These are phyloP conservation scores for Solanum ahanhuiri DNA, from an alignment of 257 asterid species.

Conservation along the genomic window DNA sequence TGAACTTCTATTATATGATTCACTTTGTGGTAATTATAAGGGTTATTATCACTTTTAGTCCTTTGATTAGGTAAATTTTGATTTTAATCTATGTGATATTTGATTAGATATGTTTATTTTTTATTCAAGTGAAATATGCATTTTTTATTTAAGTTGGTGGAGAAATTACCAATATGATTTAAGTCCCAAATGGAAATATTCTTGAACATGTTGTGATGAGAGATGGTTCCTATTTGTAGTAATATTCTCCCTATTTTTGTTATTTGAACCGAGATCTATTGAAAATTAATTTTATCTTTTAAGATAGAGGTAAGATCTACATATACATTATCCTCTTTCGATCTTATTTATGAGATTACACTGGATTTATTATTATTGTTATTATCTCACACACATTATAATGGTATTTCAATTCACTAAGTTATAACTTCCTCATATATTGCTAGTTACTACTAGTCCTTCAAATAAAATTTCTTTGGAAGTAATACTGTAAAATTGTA, in stretches of 20 bases:
- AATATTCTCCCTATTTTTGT: neutral
- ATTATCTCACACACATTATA: too few relatives aligned
- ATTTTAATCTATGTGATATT: neutral
- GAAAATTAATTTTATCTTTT: neutral
- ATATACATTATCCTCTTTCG: rapidly evolving
- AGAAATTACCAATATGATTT: neutral
- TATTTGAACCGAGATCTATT: rapidly evolving
- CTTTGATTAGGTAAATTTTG: neutral
- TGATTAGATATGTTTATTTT: neutral
- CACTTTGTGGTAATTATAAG: neutral
- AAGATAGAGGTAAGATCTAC: neutral
- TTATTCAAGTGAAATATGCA: neutral
- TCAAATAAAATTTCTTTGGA: too few relatives aligned
- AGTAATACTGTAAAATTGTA: too few relatives aligned
- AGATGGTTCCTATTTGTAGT: neutral
- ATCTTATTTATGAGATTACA: neutral
- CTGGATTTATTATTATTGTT: neutral
- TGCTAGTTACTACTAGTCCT: neutral
- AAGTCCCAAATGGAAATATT: neutral
- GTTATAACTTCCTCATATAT: neutral
- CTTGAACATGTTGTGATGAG: neutral
- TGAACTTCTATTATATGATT: neutral
- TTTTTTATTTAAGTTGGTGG: neutral
- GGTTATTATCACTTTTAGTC: neutral
- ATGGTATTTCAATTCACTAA: too few relatives aligned